Conservation (phyloP, 2,329 filamentous ascomycete genomes). For the Apiospora hydei region DNA sequence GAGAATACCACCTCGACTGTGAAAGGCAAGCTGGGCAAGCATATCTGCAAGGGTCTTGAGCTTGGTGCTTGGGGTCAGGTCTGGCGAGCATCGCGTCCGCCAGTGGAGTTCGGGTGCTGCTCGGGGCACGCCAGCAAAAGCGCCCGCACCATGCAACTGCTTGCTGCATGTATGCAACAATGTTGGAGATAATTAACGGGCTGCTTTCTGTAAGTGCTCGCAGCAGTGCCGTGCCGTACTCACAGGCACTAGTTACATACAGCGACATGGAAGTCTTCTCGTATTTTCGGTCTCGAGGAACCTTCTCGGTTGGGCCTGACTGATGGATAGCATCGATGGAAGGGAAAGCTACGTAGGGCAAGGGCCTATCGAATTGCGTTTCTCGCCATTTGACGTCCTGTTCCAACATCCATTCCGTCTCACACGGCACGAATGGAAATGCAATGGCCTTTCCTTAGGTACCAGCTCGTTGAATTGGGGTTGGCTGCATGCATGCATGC, state of each 20-base stretch:
- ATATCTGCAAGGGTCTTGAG: not conserved
- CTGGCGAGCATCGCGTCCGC: not conserved
- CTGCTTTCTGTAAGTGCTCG: conserved; percentile 5
- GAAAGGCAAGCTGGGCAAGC: not conserved
- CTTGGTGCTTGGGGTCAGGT: no score
- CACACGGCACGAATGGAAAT: not conserved
- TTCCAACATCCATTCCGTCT: not conserved
- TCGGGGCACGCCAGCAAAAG: conserved; percentile 1
- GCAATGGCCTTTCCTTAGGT: not conserved
- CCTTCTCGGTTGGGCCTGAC: not conserved
- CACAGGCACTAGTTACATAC: not conserved
- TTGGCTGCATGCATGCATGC: not conserved
- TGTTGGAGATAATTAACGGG: conserved; percentile 1
- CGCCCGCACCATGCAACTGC: not conserved
- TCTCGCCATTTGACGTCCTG: not conserved
- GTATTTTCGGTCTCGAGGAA: not conserved
- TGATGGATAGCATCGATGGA: not conserved
- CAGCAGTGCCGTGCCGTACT: not conserved
- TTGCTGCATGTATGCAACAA: not conserved
- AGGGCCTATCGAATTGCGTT: not conserved
- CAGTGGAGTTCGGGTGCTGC: not conserved
- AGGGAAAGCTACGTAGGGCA: not conserved
- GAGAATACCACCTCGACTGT: not conserved
- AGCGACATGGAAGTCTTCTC: not conserved
- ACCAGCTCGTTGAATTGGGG: not conserved